These are phyloP conservation scores for Ceriops decandra DNA, from an alignment of 345 rosid species.

Conservation along the genomic window DNA sequence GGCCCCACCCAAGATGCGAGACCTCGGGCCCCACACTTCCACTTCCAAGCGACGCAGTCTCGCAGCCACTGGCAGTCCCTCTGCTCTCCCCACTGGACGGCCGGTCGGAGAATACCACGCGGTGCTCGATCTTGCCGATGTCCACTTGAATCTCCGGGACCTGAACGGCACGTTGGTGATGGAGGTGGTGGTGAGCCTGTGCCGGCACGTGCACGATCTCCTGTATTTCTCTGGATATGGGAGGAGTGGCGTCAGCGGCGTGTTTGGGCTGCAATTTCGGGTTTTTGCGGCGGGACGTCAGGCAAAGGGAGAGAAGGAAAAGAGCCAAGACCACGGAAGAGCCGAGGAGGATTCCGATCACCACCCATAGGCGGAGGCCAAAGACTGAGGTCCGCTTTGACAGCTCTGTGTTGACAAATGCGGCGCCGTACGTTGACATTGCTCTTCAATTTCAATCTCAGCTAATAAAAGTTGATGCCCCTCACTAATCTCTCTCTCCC, in stretches of 20 bases:
- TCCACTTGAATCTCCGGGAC: slow-evolving; percentile 81
- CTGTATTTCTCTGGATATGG: slow-evolving; percentile 78
- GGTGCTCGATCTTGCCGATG: slow-evolving; percentile 80
- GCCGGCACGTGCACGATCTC: slow-evolving; percentile 53
- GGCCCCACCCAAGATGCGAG: slow-evolving; percentile 96
- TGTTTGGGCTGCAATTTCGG: slow-evolving; percentile 14
- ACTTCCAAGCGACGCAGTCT: slow-evolving; percentile 58
- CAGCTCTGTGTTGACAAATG: slow-evolving; percentile 62
- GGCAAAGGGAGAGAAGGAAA: slow-evolving; percentile 81
- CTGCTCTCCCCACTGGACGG: slow-evolving; percentile 78
- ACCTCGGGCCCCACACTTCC: slow-evolving; percentile 83
- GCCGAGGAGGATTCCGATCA: slow-evolving; percentile 80
- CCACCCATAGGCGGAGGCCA: slow-evolving; percentile 86
- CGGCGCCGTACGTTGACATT: slow-evolving; percentile 66
- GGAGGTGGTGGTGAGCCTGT: slow-evolving; percentile 34
- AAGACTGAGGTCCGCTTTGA: slow-evolving; percentile 87
- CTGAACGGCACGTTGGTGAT: slow-evolving; percentile 29
- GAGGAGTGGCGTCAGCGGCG: slow-evolving; percentile 43
- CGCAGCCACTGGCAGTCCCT: slow-evolving; percentile 59
- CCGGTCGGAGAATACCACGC: slow-evolving; percentile 74
- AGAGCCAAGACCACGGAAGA: slow-evolving; percentile 77
- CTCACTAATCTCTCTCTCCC: not conserved
- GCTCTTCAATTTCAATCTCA: not conserved
- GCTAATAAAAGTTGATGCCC: not conserved
- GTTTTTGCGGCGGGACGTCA: slow-evolving; percentile 71